Evolutionary conservation across 257 asterid genomes (phyloP).

Genomic region (Primulina huaijiensis): DNA sequence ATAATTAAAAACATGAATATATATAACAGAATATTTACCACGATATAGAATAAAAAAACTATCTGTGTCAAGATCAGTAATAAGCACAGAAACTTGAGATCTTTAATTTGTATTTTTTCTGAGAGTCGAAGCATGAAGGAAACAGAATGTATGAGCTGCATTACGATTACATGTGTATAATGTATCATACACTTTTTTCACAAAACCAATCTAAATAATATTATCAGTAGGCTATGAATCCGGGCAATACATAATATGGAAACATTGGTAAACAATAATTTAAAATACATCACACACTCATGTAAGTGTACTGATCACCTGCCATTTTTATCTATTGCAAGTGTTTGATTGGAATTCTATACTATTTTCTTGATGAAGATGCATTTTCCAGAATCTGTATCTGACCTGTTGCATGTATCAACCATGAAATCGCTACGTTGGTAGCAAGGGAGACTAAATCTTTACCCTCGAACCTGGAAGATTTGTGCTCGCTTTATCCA

Average conservation of each 20-base stretch:
- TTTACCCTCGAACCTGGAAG: not conserved
- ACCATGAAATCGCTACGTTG: constrained; percentile 3
- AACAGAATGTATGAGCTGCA: not conserved
- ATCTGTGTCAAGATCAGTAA: too few species aligned
- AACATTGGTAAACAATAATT: not conserved
- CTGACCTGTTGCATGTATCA: not conserved
- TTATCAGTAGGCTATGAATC: too few species aligned
- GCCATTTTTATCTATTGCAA: not conserved
- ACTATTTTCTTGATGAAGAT: not conserved
- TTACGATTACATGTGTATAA: too few species aligned
- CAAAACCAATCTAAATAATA: too few species aligned
- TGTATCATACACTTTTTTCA: not conserved
- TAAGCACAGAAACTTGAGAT: not conserved
- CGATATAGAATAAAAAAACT: too few species aligned
- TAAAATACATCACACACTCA: not conserved
- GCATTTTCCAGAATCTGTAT: not conserved
- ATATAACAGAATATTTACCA: not conserved
- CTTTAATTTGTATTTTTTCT: not conserved
- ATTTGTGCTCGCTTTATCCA: not conserved
- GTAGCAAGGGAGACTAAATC: not conserved
- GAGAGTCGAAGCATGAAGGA: not conserved
- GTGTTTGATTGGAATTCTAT: not conserved
- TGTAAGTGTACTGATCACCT: not conserved
- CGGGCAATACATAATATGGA: not conserved
- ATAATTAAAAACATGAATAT: too few species aligned